Base-by-base conservation (phyloP, 108 stramenopile species). In the Pseudonitzschia multistriata region DNA sequence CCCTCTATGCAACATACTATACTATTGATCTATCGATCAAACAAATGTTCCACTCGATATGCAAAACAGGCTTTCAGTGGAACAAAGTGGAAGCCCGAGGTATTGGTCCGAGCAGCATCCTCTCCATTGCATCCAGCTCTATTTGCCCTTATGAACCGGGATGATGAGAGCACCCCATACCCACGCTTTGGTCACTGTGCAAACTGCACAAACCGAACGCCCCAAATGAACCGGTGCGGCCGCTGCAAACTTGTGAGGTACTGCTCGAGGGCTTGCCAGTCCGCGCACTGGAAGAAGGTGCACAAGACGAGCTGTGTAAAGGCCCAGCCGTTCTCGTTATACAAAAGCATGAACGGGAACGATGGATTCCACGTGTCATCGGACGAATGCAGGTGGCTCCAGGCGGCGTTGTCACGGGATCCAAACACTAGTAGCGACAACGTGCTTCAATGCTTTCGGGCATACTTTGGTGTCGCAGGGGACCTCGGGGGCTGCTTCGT, bases 401-500 rank as follows among this genome's bases (percentile, higher is more conserved):
- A 60, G 5, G 6, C 7, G n/a, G 30, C 59, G 0, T 36, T 60
- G 59, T 60, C 35, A 1, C n/a, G 21, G 30, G 3, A 60, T 28
- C 15, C 31, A 35, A 21, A 27, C 19, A 45, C 3, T 24, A 8
- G 42, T 10, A 70, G 25, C 40, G 40, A 57, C 37, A 25, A 60
- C 3, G 25, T 56, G 8, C 39, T 73, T 0, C 49, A 53, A 21
- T 48, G 52, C 31, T 74, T 74, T 61, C 36, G 25, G 11, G 47
- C 52, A 5, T 74, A 67, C 52, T 67, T 74, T 24, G 33, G 29
- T 24, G 34, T 47, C 8, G 66, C 57, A 3, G 66, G 65, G 13
- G 45, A 67, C 0, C 60, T 74, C 42, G 73, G 66, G 17, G 73
- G 73, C 19, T 74, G 73, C 60, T 74, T 74, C 67, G 57, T 67